Base-by-base conservation (phyloP, 2,329 filamentous ascomycete genomes). In the Monosporascus sp. region DNA sequence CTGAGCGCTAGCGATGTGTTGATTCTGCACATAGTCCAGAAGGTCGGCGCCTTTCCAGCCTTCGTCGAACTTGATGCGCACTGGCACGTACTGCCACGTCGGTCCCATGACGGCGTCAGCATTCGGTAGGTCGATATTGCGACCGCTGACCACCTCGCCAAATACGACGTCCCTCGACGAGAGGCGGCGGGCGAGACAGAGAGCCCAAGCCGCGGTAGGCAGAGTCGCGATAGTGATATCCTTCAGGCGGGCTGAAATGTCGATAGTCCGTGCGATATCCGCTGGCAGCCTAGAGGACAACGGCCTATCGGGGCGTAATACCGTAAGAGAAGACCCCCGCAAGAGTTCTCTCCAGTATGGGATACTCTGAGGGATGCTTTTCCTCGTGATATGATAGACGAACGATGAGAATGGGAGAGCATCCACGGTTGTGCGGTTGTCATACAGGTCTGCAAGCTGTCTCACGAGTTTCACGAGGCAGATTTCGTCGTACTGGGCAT, bases 401-500 rank as follows among this genome's bases (percentile, higher is more conserved):
- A 78, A 78, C 4, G 69, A 60, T 0, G 76, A 78, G 63, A 78
- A 79, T 0, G 76, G 73, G 0, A 72, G 61, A 0, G 72, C 68
- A 6, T 65, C 59, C 4, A 63, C 60, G 0, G 67, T 63, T 0
- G 67, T 58, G 41, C 59, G 57, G 38, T 60, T 66, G 28, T 72
- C 63, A 55, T 74, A 84, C 6, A 85, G 71, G 0, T 76, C 74
- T 3, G 79, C 80, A 41, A 88, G 77, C 61, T 86, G 82, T 18
- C 74, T 75, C 53, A 87, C 77, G 20, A 87, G 76, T n/a, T 77
- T 71, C 0, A 83, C 80, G 8, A 88, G 74, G 58, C 81, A 87
- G 22, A 88, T 83, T 57, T 85, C 85, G 58, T 88, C 85, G 63
- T 87, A 88, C 59, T 88, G 85, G 0, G 85, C 81, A 65, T 88